Evolutionary conservation across 345 rosid genomes (phyloP), one percentile per base, ranked within the genome.

Genomic region (Lumnitzera racemosa): DNA sequence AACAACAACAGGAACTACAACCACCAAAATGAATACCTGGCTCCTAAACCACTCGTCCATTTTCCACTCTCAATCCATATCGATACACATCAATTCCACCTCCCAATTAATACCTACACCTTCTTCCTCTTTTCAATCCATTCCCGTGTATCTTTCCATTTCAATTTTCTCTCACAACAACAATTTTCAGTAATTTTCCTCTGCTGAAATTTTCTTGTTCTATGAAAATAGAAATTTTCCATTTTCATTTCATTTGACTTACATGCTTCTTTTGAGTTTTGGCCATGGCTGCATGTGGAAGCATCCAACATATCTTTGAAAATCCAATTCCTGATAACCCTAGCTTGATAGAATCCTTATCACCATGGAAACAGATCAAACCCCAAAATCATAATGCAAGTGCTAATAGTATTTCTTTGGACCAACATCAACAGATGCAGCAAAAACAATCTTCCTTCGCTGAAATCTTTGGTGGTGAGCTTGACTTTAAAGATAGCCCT

Each of bases 381-480:
- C 43, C 43, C 43, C 43, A 36, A 36, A 36, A 5, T 9, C 43
- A 7, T 36, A 36, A 36, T 36, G 11, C 9, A 4, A 36, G 43
- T 36, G 7, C 9, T 36, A 36, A 7, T 7, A 36, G 11, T 7
- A 36, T 36, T 36, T 36, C 43, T 36, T 36, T 36, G 78, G 65
- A 64, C 74, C 77, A 78, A 13, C 63, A 60, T 51, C 57, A 70
- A 41, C 57, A 61, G 1, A 61, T 66, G 41, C 78, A 15, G 77
- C 20, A n/a, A 62, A 13, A 72, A 76, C 55, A 79, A 69, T 75
- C 85, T 15, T 78, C 96, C 31, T 75, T 75, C 51, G 77, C 85
- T 17, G 98, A 88, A 57, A 72, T 86, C 48, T 86, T 88, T 56
- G 83, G 92, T 56, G 83, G 92, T 2, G 90, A 88, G 63, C 90